These are phyloP conservation scores for Euphrasia confusa DNA, from an alignment of 257 asterid species.

Conservation along the genomic window DNA sequence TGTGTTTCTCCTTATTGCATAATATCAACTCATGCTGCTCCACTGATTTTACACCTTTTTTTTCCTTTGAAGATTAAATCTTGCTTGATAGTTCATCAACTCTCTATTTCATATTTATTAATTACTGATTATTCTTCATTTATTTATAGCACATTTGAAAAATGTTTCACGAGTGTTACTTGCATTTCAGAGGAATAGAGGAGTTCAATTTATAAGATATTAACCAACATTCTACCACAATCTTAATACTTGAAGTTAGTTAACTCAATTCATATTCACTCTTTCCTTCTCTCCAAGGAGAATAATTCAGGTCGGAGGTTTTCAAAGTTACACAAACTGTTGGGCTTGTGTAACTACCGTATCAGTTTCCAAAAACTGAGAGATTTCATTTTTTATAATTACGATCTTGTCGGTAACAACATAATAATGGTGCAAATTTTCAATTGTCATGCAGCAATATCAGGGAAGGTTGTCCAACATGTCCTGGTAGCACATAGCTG, in stretches of 20 bases:
- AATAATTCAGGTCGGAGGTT: background rate
- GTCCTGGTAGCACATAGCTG: slow-evolving; percentile 88
- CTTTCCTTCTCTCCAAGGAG: slow-evolving; percentile 4
- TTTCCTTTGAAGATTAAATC: background rate
- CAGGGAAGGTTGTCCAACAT: slow-evolving; percentile 92
- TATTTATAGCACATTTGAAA: slow-evolving; percentile 7
- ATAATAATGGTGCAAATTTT: slow-evolving; percentile 49
- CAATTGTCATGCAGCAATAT: slow-evolving; percentile 82
- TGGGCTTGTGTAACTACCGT: slow-evolving; percentile 15
- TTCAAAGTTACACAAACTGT: slow-evolving; percentile 3
- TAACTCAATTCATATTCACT: background rate
- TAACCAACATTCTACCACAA: background rate
- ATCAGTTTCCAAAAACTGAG: slow-evolving; percentile 15
- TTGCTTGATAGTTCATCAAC: background rate
- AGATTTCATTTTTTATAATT: slow-evolving; percentile 21
- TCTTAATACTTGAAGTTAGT: slow-evolving; percentile 14
- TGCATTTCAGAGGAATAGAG: slow-evolving; percentile 8
- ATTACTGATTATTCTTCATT: slow-evolving; percentile 3
- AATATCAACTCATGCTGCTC: too few relatives aligned
- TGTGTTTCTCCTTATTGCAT: background rate
- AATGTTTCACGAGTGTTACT: slow-evolving; percentile 1
- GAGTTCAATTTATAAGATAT: slow-evolving; percentile 5
- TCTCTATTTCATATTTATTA: background rate
- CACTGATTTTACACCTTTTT: background rate
- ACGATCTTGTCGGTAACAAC: slow-evolving; percentile 31